Base-by-base conservation (phyloP, 805 yeast species). In the Zygoascus ofunaensis region DNA sequence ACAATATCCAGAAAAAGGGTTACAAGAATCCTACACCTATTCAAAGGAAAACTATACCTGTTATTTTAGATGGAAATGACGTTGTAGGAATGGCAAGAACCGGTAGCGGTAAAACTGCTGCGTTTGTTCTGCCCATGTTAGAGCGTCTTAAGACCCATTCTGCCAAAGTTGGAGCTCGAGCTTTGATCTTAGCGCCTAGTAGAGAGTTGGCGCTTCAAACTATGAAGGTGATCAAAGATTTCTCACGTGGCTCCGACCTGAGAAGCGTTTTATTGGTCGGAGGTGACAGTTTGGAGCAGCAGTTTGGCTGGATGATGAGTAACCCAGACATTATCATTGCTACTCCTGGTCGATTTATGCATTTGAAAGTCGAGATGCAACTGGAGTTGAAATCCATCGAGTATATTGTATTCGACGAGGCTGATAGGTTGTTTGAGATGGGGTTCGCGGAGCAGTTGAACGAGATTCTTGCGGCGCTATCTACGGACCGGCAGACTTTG, bases 31-130 rank as follows among this genome's bases (percentile, higher is more conserved):
- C 99, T 12, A 92, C 99, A 0, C 99, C 99, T 1, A 92, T 92
- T 62, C 99, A 92, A 66, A 74, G 98, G 52, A 92, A 90, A 60
- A 82, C 98, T 2, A 85, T 92, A 47, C 98, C 98, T 0, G 70
- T 87, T 44, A 80, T 92, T 47, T 69, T 92, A 68, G 86, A 83
- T 39, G 82, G 79, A 44, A 73, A 94, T 58, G 98, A 92, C 65
- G 94, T 92, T 35, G 98, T 92, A 14, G 99, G 97, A 60, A 92
- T 92, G 99, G 99, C 99, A 14, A 76, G 99, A 59, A 92, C 99
- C 0, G 99, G 99, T 57, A 85, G 95, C 21, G 99, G 99, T 72
- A 92, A 92, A 61, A 92, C 99, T 0, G 98, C 98, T 5, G 97
- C 98, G 1, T 92, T 92, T 61, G 75, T 86, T 18, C 66, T 92